These are phyloP conservation scores for Linnemannia exigua DNA, from an alignment of 192 early-diverging fungal species.

Conservation along the genomic window DNA sequence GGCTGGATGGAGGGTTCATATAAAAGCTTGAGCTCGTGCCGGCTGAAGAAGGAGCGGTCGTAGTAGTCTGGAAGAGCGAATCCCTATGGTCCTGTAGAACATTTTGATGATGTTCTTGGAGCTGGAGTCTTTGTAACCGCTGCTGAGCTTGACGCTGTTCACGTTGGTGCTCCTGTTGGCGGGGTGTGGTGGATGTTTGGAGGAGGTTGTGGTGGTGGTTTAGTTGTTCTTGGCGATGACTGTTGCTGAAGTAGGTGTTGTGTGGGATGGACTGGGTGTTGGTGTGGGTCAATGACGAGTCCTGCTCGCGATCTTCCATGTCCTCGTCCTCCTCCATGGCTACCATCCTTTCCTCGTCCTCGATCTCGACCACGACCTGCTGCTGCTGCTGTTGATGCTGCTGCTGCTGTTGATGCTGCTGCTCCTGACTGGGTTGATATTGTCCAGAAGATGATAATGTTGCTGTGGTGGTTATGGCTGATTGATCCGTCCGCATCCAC, in stretches of 20 bases:
- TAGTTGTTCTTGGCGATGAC: background rate
- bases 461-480: too few species aligned
- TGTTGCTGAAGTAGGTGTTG: background rate
- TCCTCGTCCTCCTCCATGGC: conserved; percentile 17
- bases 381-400: background rate
- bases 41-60: background rate
- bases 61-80: background rate
- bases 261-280: background rate
- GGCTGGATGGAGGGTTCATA: background rate
- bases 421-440: too few species aligned
- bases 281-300: too few species aligned
- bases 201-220: background rate
- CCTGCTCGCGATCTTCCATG: conserved; percentile 4
- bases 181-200: background rate
- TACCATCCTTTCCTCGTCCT: conserved; percentile 21
- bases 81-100: background rate
- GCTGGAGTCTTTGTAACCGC: background rate
- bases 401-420: too few species aligned
- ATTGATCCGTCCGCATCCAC: background rate
- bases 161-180: background rate
- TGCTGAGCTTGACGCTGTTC: background rate
- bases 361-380: conserved; percentile 21
- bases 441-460: too few species aligned
- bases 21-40: background rate
- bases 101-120: conserved; percentile 1